These are phyloP conservation scores for Massarina eburnea DNA, from an alignment of 2,329 filamentous ascomycete genomes.

Conservation along the genomic window DNA sequence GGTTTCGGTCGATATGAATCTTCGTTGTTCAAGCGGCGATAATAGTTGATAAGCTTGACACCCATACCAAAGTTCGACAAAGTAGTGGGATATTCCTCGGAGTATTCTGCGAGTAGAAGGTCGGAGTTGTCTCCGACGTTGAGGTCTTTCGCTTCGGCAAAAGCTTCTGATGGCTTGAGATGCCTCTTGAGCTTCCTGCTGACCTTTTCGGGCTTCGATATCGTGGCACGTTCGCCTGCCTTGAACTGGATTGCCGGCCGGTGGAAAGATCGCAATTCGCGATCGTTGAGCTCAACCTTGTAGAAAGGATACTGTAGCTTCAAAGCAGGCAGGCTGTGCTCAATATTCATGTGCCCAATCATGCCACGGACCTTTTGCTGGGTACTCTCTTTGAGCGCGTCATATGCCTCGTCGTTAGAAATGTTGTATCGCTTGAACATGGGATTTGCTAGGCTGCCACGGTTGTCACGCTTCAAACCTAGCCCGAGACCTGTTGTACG, in stretches of 20 bases:
- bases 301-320: constrained; percentile 97
- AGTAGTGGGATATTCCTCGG: constrained; percentile 87
- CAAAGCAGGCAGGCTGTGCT: constrained; percentile 89
- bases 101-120: constrained; percentile 89
- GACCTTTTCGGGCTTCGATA: constrained; percentile 67
- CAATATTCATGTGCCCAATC: constrained; percentile 86
- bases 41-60: constrained; percentile 94
- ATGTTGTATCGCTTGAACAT: constrained; percentile 87
- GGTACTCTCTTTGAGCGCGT: constrained; percentile 93
- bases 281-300: constrained; percentile 74
- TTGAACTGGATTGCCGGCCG: constrained; percentile 76
- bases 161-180: constrained; percentile 76
- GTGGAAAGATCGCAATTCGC: constrained; percentile 80
- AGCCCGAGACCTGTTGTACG: constrained; percentile 47
- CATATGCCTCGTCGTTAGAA: constrained; percentile 94
- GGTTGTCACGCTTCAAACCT: constrained; percentile 66
- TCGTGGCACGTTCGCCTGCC: constrained; percentile 68
- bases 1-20: constrained; percentile 74
- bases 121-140: constrained; percentile 87
- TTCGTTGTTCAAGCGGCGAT: constrained; percentile 77
- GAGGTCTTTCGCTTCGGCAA: constrained; percentile 76
- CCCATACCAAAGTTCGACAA: constrained; percentile 98
- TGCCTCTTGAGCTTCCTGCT: constrained; percentile 82
- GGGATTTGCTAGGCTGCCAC: constrained; percentile 69
- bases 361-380: constrained; percentile 94